Evolutionary conservation across 306 rosid species (phyloP).

Genomic region (Medicago ruthenica): DNA sequence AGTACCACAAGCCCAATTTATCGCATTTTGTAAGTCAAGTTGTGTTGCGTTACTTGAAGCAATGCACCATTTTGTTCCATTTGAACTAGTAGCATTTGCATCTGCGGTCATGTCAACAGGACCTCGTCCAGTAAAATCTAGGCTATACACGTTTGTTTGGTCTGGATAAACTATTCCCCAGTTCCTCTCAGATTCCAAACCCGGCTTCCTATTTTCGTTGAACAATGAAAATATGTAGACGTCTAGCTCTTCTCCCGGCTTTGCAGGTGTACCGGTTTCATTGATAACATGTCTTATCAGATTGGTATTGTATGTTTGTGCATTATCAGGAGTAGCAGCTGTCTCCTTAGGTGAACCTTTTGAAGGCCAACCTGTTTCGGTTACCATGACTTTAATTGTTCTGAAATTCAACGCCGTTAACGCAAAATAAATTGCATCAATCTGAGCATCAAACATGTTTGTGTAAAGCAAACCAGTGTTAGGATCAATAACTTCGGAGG

Average conservation of each 20-base stretch:
- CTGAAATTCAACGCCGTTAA: constrained; percentile 84
- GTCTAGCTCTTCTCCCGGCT: constrained; percentile 56
- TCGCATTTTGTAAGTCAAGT: constrained; percentile 85
- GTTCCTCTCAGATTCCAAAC: constrained; percentile 96
- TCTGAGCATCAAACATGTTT: constrained; percentile 97
- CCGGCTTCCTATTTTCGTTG: constrained; percentile 93
- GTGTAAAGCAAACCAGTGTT: constrained; percentile 94
- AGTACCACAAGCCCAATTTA: constrained; percentile 97
- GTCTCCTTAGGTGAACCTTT: constrained; percentile 96
- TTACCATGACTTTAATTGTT: constrained; percentile 85
- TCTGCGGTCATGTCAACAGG: constrained; percentile 61
- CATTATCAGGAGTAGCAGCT: constrained; percentile 73
- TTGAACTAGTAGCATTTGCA: constrained; percentile 61
- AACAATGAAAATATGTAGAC: constrained; percentile 57
- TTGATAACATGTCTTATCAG: constrained; percentile 56
- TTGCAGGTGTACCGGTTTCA: constrained; percentile 58
- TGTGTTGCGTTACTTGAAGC: constrained; percentile 86
- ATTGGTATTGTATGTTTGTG: constrained; percentile 75
- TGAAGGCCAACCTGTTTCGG: constrained; percentile 99
- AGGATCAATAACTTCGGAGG: constrained; percentile 93
- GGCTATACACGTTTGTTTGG: constrained; percentile 89
- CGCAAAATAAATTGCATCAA: constrained; percentile 91
- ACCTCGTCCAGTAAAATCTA: constrained; percentile 84
- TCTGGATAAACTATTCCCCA: constrained; percentile 98
- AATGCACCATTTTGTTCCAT: constrained; percentile 89